Base-by-base conservation (phyloP, 2,329 filamentous ascomycete species). In the Aspergillus sojae region DNA sequence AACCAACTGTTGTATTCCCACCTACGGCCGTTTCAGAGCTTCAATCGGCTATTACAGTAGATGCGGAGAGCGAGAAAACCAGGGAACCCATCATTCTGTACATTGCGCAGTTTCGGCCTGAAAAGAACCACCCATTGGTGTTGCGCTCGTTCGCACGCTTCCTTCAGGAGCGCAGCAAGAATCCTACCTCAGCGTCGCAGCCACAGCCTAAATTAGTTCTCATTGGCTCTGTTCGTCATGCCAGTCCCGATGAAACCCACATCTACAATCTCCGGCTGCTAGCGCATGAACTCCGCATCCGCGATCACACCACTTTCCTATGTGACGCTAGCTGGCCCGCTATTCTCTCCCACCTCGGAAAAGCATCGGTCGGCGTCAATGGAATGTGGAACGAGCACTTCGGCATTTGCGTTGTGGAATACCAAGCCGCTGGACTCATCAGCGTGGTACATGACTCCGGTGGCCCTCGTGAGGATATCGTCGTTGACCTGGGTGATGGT, bases 311-410 rank as follows among this genome's bases (percentile, higher is more conserved):
- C 50, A 88, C 93, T 62, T 99, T 99, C 76, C 87, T 96, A 67
- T 89, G 93, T 61, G 94, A 99, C 76, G 94, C 93, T 0, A 88
- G 91, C 30, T 99, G 94, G 93, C 88, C 91, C 4, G 87, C 93
- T 69, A 92, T 99, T 59, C 83, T 97, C 11, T 85, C 91, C 36
- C 93, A 92, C 87, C 83, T 98, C 65, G 82, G 87, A 59, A 88
- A 83, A 66, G 89, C 91, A 4, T 94, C 88, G 21, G 87, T 99
- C 1, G 95, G 95, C 57, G 93, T 96, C 34, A 99, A 99, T 71
- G 93, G 91, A 73, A 99, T 99, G 95, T 99, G 95, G 94, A 98
- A 97, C 76, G 95, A 99, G 81, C 95, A 99, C 78, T 99, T 99
- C 76, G 95, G 95, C 26, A 99, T 99, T 63, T 95, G 95, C 1